A percentile compares a stretch with the other conserved stretches of the same genome.
Conservation (phyloP, 179 eudicot species). For the Patellifolia procumbens region DNA sequence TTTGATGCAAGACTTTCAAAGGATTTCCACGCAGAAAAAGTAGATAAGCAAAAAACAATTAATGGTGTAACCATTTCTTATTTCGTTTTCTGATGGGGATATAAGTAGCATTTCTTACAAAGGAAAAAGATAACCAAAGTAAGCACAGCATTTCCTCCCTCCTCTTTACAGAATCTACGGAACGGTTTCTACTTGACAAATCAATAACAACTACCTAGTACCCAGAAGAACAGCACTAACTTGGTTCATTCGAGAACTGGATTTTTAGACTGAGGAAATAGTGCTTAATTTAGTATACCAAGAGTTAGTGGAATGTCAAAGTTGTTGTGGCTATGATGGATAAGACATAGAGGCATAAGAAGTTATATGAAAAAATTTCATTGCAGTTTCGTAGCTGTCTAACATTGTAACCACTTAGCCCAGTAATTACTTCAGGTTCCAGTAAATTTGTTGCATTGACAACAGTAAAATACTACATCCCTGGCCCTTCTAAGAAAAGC, state of each 20-base stretch:
- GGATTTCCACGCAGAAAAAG: neutral
- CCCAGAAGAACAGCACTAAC: neutral
- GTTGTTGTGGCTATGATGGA: neutral
- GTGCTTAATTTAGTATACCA: neutral
- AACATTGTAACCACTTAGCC: neutral
- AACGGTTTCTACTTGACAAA: neutral
- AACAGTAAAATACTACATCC: too few relatives aligned
- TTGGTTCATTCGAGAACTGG: neutral
- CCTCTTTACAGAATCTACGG: neutral
- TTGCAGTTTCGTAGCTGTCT: neutral
- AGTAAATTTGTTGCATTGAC: neutral
- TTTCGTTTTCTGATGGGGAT: neutral
- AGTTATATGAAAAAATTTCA: neutral
- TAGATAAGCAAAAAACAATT: neutral
- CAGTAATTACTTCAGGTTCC: neutral
- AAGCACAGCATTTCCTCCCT: too few relatives aligned
- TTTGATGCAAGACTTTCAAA: too few relatives aligned
- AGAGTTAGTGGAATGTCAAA: neutral
- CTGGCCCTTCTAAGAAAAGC: neutral
- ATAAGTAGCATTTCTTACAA: neutral
- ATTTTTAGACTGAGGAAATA: neutral
- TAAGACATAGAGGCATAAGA: neutral
- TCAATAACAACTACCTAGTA: neutral
- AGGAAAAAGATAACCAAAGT: neutral
- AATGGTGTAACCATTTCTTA: neutral